phyloP scores from a whole-genome alignment of 163 green algal species.

The Picocystis sp. region DNA sequence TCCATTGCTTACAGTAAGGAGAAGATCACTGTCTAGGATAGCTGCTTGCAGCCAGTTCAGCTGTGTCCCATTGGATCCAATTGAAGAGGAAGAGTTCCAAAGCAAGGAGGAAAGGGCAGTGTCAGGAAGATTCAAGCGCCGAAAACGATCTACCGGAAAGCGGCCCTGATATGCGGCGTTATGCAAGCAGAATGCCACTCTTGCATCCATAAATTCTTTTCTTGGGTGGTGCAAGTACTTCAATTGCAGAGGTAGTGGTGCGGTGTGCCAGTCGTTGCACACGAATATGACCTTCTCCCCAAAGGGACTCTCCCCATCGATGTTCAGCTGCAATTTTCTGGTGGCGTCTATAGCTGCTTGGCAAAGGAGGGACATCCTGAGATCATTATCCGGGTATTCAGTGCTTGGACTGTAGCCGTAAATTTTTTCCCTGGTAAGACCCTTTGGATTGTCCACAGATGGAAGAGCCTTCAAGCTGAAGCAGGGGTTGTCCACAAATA shows the following conservation, averaged over 20 bases:
- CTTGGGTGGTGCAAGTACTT: slow-evolving; percentile 2
- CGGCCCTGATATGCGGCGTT: slow-evolving; percentile 2
- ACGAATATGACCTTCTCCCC: slow-evolving; percentile 5
- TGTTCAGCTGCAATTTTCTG: not conserved
- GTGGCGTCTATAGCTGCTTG: slow-evolving; percentile 32
- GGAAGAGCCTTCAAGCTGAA: slow-evolving; percentile 16
- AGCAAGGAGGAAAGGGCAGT: not conserved
- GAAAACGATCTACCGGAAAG: not conserved
- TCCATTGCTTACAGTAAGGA: slow-evolving; percentile 56
- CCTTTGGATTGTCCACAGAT: slow-evolving; percentile 3
- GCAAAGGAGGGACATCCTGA: slow-evolving; percentile 56
- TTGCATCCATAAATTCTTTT: not conserved
- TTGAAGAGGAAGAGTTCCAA: not conserved
- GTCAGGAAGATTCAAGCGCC: not conserved
- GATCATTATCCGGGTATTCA: slow-evolving; percentile 23
- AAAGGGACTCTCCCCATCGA: not conserved
- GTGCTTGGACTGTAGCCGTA: not conserved
- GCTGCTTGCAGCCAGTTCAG: slow-evolving; percentile 54
- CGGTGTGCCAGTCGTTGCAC: slow-evolving; percentile 7
- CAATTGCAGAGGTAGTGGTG: not conserved
- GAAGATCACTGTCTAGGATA: slow-evolving; percentile 28
- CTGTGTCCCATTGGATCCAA: not conserved
- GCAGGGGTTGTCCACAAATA: slow-evolving; percentile 71
- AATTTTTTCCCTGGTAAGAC: too few species aligned
- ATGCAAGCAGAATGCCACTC: slow-evolving; percentile 3